These are phyloP conservation scores for Pyrenophora tritici-repentis DNA, from an alignment of 2,329 filamentous ascomycete species.

Conservation along the genomic window DNA sequence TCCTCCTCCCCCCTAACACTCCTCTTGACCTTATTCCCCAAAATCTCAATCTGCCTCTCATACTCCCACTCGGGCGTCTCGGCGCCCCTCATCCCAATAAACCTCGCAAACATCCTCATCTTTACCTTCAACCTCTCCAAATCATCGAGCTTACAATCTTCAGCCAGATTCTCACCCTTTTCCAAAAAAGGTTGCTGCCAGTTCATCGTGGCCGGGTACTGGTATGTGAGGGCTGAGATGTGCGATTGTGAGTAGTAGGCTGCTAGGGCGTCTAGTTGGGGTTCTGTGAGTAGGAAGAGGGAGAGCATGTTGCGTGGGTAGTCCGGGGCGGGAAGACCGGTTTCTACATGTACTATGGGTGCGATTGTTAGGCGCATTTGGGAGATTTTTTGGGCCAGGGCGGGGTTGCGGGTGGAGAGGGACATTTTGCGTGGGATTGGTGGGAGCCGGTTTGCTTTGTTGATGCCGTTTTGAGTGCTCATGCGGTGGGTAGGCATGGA, in stretches of 20 bases:
- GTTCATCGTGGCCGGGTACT: constrained; percentile 71
- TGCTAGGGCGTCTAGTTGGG: constrained; percentile 71
- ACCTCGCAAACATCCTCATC: constrained; percentile 71
- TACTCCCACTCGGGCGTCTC: constrained; percentile 58
- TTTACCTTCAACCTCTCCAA: constrained; percentile 58
- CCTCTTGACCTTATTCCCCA: constrained; percentile 35
- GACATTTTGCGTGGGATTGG: constrained; percentile 1
- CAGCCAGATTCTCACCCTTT: constrained; percentile 19
- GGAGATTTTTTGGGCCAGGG: constrained; percentile 64
- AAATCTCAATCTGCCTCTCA: constrained; percentile 47
- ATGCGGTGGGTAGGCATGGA: constrained; percentile 15
- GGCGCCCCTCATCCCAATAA: constrained; percentile 72
- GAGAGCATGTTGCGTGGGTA: constrained; percentile 71
- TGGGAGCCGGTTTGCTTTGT: constrained; percentile 14
- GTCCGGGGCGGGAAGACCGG: constrained; percentile 65
- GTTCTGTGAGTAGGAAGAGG: constrained; percentile 75
- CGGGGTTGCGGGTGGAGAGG: constrained; percentile 45
- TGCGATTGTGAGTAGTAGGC: constrained; percentile 74
- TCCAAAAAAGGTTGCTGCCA: constrained; percentile 59
- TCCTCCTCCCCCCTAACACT: constrained; percentile 11
- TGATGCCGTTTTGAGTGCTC: constrained; percentile 18
- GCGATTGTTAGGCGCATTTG: constrained; percentile 69
- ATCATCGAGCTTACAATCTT: constrained; percentile 38
- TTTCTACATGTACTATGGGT: constrained; percentile 65
- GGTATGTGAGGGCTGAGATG: constrained; percentile 52